A percentile compares a stretch with the other conserved stretches of the same genome.
phyloP scores from a whole-genome alignment of 1,139 yeast genomes.

The Saccharomyces pastorianus region DNA sequence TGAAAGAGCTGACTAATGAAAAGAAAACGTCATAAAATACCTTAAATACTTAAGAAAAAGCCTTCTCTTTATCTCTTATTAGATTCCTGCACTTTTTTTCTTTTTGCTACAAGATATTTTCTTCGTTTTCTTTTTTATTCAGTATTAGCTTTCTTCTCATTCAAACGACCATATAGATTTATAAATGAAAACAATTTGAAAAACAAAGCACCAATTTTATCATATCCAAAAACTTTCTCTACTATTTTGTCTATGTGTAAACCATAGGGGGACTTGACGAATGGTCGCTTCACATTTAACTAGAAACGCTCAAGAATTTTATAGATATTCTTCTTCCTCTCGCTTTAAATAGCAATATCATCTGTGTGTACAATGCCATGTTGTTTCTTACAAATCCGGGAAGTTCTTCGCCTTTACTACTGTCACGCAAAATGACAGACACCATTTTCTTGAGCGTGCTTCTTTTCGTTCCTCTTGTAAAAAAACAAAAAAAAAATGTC shows the following conservation, averaged over 20 bases:
- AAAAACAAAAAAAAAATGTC: constrained; percentile 50
- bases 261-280: background rate
- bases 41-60: too few relatives aligned
- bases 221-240: too few relatives aligned
- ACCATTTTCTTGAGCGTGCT: constrained; percentile 47
- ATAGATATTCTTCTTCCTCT: background rate
- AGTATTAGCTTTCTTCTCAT: too few relatives aligned
- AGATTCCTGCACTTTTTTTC: too few relatives aligned
- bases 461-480: constrained; percentile 52
- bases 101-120: too few relatives aligned
- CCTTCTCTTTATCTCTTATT: too few relatives aligned
- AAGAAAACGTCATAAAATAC: background rate
- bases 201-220: too few relatives aligned
- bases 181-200: too few relatives aligned
- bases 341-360: constrained; percentile 24
- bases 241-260: background rate
- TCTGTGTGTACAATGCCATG: constrained; percentile 20
- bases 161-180: too few relatives aligned
- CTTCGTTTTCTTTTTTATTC: too few relatives aligned
- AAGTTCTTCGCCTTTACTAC: constrained; percentile 21
- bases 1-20: background rate
- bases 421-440: constrained; percentile 33
- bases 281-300: background rate
- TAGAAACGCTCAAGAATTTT: too few relatives aligned
- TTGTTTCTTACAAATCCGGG: constrained; percentile 30